Evolutionary conservation across 2,329 filamentous ascomycete genomes (phyloP).

Genomic region (Keithomyces neogunnii): DNA sequence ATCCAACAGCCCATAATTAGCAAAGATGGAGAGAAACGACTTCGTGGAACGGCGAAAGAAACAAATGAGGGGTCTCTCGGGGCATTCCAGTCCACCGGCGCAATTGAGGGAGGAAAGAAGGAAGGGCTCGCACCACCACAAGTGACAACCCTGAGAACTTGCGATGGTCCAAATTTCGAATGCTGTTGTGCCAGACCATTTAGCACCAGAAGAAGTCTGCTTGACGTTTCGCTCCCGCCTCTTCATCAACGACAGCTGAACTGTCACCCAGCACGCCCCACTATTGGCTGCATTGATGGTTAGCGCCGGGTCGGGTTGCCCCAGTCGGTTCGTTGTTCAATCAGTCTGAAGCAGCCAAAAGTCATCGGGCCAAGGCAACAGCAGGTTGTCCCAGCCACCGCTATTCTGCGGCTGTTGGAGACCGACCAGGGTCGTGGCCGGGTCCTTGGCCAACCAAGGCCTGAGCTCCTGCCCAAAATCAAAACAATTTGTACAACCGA

Average conservation of each 20-base stretch:
- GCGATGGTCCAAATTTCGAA: too few species aligned
- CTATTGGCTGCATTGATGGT: not conserved
- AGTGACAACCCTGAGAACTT: too few species aligned
- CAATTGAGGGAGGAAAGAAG: too few species aligned
- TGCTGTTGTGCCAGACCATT: not conserved
- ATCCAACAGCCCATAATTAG: not conserved
- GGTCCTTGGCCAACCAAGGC: not conserved
- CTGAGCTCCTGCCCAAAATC: constrained; percentile 9
- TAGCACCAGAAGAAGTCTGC: not conserved
- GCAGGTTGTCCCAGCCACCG: constrained; percentile 7
- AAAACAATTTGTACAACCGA: constrained; percentile 6
- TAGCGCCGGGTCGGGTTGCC: not conserved
- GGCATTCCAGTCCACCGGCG: not conserved
- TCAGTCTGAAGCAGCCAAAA: not conserved
- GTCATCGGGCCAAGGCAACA: not conserved
- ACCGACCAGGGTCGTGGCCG: constrained; percentile 1
- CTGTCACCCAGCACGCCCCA: not conserved
- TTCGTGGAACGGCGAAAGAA: not conserved
- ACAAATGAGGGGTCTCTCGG: not conserved
- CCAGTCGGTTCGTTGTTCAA: not conserved
- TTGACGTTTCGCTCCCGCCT: not conserved
- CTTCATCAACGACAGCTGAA: not conserved
- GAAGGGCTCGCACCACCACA: too few species aligned
- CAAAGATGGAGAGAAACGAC: not conserved
- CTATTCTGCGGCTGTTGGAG: not conserved